phyloP scores from a whole-genome alignment of 1,284 basidiomycete genomes.

The Schizophyllum commune region DNA sequence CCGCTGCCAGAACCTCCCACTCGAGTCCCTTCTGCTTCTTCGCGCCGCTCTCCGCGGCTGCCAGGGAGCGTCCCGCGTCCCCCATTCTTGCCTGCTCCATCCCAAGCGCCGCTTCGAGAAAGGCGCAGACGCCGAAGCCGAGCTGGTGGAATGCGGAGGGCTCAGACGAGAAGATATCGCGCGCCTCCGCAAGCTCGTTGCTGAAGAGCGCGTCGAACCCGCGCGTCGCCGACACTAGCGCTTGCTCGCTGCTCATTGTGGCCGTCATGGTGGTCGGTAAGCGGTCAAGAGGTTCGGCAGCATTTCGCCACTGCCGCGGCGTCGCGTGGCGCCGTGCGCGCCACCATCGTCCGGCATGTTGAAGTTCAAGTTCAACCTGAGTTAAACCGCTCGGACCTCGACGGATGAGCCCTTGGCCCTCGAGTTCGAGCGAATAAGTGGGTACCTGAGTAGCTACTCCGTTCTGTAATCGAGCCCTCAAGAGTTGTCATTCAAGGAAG shows the following conservation, averaged over 20 bases:
- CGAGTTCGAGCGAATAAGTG: no score
- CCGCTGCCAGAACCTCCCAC: constrained; percentile 67
- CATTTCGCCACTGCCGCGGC: no score
- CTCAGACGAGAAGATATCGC: constrained; percentile 37
- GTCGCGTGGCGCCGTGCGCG: no score
- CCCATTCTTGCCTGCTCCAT: constrained; percentile 58
- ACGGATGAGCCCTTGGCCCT: no score
- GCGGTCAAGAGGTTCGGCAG: no score
- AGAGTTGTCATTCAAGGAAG: no score
- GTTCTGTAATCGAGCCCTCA: no score
- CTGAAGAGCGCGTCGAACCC: constrained; percentile 65
- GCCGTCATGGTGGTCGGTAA: background rate
- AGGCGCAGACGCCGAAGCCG: constrained; percentile 64
- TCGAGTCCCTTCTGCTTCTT: constrained; percentile 54
- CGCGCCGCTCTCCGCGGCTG: constrained; percentile 51
- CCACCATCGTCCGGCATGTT: no score
- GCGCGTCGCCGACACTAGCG: constrained; percentile 41
- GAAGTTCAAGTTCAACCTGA: no score
- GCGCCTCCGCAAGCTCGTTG: constrained; percentile 52
- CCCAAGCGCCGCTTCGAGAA: constrained; percentile 71
- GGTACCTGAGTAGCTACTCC: no score
- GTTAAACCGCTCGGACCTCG: no score
- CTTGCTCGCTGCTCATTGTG: constrained; percentile 3
- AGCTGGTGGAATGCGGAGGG: constrained; percentile 64
- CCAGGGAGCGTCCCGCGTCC: constrained; percentile 49